Conservation (phyloP, 805 yeast genomes). For the Zygotorulaspora chibaensis region DNA sequence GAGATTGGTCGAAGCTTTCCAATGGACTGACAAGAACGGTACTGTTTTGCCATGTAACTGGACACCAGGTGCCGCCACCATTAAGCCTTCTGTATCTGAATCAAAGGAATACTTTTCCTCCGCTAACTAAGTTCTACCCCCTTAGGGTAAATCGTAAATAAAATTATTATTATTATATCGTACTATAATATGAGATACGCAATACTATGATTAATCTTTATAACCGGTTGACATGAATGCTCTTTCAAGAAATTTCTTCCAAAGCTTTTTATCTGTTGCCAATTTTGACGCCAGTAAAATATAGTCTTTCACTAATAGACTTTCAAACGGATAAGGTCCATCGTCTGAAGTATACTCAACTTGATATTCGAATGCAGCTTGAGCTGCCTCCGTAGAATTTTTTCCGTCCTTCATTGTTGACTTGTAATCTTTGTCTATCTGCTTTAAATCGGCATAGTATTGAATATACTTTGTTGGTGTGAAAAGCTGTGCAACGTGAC, state of each 20-base stretch:
- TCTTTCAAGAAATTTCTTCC: slow-evolving; percentile 54
- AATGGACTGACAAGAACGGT: slow-evolving; percentile 98
- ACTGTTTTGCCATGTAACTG: slow-evolving; percentile 99
- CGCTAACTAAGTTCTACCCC: slow-evolving; percentile 42
- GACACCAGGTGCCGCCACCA: slow-evolving; percentile 91
- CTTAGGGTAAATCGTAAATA: neutral
- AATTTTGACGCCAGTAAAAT: slow-evolving; percentile 51
- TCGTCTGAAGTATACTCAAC: slow-evolving; percentile 70
- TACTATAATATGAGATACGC: too few relatives aligned
- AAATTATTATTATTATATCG: neutral
- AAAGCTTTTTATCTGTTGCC: slow-evolving; percentile 47
- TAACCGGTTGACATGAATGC: slow-evolving; percentile 66
- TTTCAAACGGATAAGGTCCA: slow-evolving; percentile 48
- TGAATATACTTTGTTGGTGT: slow-evolving; percentile 72
- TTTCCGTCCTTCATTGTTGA: slow-evolving; percentile 53
- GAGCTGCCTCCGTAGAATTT: slow-evolving; percentile 48
- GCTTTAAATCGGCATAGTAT: slow-evolving; percentile 61
- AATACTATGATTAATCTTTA: slow-evolving; percentile 37
- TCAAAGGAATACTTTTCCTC: slow-evolving; percentile 76
- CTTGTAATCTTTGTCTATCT: slow-evolving; percentile 42
- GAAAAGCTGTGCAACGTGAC: slow-evolving; percentile 62
- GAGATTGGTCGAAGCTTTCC: slow-evolving; percentile 98
- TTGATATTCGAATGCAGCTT: slow-evolving; percentile 50
- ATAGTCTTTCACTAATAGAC: slow-evolving; percentile 60
- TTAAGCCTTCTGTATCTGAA: slow-evolving; percentile 73